phyloP scores from a whole-genome alignment of 164 flowering plant species.

The Paratinospora sagittata region DNA sequence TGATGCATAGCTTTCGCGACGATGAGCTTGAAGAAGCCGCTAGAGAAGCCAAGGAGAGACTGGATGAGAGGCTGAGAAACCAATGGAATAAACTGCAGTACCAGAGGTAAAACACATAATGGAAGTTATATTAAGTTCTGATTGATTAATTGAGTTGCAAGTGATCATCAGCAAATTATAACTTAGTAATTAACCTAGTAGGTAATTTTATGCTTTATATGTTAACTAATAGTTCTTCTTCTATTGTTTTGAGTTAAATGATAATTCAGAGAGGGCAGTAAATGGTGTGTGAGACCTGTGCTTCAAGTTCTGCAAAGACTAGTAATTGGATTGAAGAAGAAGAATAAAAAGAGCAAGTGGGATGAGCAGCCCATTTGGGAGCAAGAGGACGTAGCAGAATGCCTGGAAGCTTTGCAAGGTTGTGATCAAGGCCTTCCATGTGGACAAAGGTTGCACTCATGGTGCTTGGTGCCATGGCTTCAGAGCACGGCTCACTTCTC shows the following conservation, averaged over 20 bases:
- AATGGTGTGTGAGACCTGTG: neutral
- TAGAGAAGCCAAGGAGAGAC: constrained; percentile 71
- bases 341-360: constrained; percentile 30
- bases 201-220: no score
- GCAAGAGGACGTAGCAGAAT: constrained; percentile 55
- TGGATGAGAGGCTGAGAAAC: constrained; percentile 53
- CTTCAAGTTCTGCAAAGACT: neutral
- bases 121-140: no score
- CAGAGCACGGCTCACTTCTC: constrained; percentile 57
- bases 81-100: constrained; percentile 31
- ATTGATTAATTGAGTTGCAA: no score
- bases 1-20: constrained; percentile 24
- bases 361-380: constrained; percentile 37
- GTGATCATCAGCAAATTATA: no score
- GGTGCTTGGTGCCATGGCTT: constrained; percentile 72
- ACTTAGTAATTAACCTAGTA: no score
- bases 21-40: constrained; percentile 57
- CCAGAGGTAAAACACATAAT: no score
- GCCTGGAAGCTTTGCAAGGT: constrained; percentile 45
- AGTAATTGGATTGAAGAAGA: constrained; percentile 23
- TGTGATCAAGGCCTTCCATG: constrained; percentile 60
- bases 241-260: no score
- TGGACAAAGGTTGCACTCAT: constrained; percentile 59
- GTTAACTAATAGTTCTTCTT: no score
- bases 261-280: neutral